A percentile compares a stretch with the other conserved stretches of the same genome.
These are phyloP conservation scores for Veloboletus limbatus DNA, from an alignment of 1,284 basidiomycete species.

Conservation along the genomic window DNA sequence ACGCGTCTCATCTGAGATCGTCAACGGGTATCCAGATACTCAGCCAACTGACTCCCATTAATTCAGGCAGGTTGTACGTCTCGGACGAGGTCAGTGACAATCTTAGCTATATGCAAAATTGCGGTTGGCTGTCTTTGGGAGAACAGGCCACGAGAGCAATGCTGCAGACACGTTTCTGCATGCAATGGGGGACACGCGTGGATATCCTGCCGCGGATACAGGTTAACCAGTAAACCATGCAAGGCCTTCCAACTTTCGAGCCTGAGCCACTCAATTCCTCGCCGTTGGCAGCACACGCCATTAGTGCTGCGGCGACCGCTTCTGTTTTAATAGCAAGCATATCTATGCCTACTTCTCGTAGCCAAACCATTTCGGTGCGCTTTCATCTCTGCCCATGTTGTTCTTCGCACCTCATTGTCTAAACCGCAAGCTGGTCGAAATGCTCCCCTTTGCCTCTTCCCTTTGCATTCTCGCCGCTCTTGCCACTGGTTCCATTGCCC, in stretches of 20 bases:
- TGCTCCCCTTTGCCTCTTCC: constrained; percentile 36
- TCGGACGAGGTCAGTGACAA: neutral
- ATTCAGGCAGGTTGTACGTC: neutral
- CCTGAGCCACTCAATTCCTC: constrained; percentile 28
- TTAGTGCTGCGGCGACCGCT: constrained; percentile 33
- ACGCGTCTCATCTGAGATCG: neutral
- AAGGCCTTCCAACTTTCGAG: constrained; percentile 32
- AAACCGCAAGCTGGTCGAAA: constrained; percentile 34
- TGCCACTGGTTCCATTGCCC: constrained; percentile 32
- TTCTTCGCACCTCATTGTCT: constrained; percentile 15
- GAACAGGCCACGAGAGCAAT: constrained; percentile 23
- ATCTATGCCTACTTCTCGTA: constrained; percentile 29
- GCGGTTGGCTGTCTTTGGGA: constrained; percentile 4
- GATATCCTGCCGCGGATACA: constrained; percentile 19
- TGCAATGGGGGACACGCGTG: constrained; percentile 25
- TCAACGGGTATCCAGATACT: neutral
- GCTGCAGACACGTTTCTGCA: constrained; percentile 34
- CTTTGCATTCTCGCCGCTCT: constrained; percentile 35
- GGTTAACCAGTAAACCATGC: constrained; percentile 32
- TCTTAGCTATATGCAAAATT: constrained; percentile 1
- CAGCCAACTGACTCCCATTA: neutral
- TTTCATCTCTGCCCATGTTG: constrained; percentile 13
- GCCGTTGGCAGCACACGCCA: constrained; percentile 29
- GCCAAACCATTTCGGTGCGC: constrained; percentile 32
- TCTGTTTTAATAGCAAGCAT: constrained; percentile 32